Evolutionary conservation across 768 basidiomycete species (phyloP), one percentile per base, ranked within the genome.

Genomic region (Hericium coralloides): DNA sequence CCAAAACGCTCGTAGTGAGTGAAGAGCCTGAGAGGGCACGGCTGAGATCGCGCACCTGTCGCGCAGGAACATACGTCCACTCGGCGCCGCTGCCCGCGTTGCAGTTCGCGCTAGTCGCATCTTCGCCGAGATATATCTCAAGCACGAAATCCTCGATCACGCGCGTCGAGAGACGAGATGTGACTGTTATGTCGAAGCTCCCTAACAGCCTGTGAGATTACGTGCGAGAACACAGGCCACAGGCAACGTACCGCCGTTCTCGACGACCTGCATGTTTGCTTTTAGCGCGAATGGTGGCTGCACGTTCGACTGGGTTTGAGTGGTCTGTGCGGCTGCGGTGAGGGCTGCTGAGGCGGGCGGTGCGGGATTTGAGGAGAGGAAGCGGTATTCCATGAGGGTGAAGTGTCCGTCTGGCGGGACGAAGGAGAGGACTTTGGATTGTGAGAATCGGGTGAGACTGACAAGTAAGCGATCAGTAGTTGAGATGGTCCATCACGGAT

Each of bases 331-430:
- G 48, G 54, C 60, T n/a, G 59, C 64, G 1, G 66, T 63, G 20
- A 26, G 74, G 58, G 62, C 82, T 72, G 18, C 82, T 77, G 38
- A 83, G 64, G 10, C 55, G 18, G 66, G 61, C n/a, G 69, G 72
- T 45, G 47, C 50, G 41, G n/a, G n/a, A 26, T 39, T 8, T n/a
- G 78, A 58, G 55, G 69, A 72, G 10, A 74, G 69, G 66, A 84
- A 87, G 25, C 87, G 87, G 66, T 97, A 98, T 61, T 93, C 89
- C 66, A 87, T 80, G 18, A 97, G 75, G 8, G 79, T 79, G 71
- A 97, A 98, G 53, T 80, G 80, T 3, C 95, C 94, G 64, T 98
- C 95, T 4, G 95, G 95, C 6, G 95, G 95, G 20, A 98, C 82
- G 67, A 98, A 98, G 2, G 95, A 95, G 43, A 98, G 72, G 1